A percentile compares a stretch with the other conserved stretches of the same genome.
Evolutionary conservation across 2,329 filamentous ascomycete genomes (phyloP).

Genomic region (Elsinoe perseae): DNA sequence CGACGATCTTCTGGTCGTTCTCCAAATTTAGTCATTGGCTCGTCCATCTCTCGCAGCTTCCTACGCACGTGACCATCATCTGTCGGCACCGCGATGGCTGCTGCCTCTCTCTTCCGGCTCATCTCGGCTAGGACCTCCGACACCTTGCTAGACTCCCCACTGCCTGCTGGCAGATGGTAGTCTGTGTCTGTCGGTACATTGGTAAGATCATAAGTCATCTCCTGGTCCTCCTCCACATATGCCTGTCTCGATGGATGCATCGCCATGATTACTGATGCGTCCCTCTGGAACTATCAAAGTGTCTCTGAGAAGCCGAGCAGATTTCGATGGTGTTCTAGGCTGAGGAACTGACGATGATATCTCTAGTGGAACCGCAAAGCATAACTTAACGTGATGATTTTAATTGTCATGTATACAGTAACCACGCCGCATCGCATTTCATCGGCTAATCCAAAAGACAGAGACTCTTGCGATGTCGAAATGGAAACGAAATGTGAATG

Average conservation of each 20-base stretch:
- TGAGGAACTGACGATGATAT: too few species aligned
- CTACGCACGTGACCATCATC: slow-evolving; percentile 81
- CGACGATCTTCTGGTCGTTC: slow-evolving; percentile 79
- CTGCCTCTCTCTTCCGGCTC: slow-evolving; percentile 80
- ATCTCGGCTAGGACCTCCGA: slow-evolving; percentile 82
- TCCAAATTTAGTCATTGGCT: slow-evolving; percentile 90
- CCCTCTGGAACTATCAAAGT: not conserved
- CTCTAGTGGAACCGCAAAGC: too few species aligned
- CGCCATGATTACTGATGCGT: slow-evolving; percentile 28
- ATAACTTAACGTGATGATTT: too few species aligned
- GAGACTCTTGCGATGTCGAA: too few species aligned
- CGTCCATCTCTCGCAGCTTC: slow-evolving; percentile 74
- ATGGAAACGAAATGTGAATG: too few species aligned
- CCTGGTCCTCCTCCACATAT: slow-evolving; percentile 70
- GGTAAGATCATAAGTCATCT: slow-evolving; percentile 20
- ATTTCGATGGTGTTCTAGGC: not conserved
- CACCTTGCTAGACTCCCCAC: slow-evolving; percentile 70
- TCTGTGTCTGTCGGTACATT: slow-evolving; percentile 58
- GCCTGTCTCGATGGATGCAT: slow-evolving; percentile 87
- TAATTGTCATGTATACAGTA: too few species aligned
- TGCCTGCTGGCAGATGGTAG: slow-evolving; percentile 68
- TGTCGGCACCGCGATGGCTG: slow-evolving; percentile 84
- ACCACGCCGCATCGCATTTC: too few species aligned
- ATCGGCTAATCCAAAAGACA: too few species aligned
- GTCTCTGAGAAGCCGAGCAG: not conserved